Conservation (phyloP, 2,329 filamentous ascomycete species). For the Colletotrichum sojae region DNA sequence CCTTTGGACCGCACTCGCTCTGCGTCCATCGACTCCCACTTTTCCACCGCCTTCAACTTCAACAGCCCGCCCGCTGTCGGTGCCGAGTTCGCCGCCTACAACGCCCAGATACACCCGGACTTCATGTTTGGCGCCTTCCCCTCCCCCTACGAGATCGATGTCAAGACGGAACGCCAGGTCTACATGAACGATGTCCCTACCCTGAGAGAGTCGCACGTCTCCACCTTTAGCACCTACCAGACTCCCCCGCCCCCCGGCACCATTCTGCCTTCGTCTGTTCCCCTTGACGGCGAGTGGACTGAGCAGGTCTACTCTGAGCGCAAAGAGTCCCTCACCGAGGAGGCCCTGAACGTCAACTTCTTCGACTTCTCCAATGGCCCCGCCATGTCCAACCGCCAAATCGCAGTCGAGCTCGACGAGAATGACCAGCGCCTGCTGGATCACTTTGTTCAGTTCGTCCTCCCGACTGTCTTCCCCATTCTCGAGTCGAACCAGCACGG, state of each 20-base stretch:
- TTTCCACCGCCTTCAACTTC: slow-evolving; percentile 81
- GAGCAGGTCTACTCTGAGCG: slow-evolving; percentile 78
- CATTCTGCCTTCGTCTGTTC: slow-evolving; percentile 73
- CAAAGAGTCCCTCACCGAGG: slow-evolving; percentile 77
- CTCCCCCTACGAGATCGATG: slow-evolving; percentile 91
- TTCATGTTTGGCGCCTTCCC: slow-evolving; percentile 69
- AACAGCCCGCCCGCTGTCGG: slow-evolving; percentile 70
- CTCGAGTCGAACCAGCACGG: slow-evolving; percentile 92
- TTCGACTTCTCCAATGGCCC: slow-evolving; percentile 84
- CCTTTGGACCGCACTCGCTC: slow-evolving; percentile 80
- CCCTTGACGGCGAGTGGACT: slow-evolving; percentile 77
- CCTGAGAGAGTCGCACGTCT: slow-evolving; percentile 87
- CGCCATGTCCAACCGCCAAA: slow-evolving; percentile 73
- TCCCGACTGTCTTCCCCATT: slow-evolving; percentile 92
- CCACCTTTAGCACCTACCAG: slow-evolving; percentile 93
- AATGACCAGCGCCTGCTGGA: slow-evolving; percentile 88
- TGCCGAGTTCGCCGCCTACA: slow-evolving; percentile 73
- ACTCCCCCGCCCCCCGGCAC: slow-evolving; percentile 80
- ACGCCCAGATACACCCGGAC: slow-evolving; percentile 73
- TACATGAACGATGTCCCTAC: slow-evolving; percentile 93
- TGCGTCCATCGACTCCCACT: slow-evolving; percentile 85
- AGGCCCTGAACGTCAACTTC: slow-evolving; percentile 81
- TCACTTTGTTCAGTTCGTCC: slow-evolving; percentile 90
- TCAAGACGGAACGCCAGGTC: slow-evolving; percentile 95
- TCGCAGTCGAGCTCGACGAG: slow-evolving; percentile 87